phyloP scores from a whole-genome alignment of 352 stramenopile species.

The Globisporangium cystogenes region DNA sequence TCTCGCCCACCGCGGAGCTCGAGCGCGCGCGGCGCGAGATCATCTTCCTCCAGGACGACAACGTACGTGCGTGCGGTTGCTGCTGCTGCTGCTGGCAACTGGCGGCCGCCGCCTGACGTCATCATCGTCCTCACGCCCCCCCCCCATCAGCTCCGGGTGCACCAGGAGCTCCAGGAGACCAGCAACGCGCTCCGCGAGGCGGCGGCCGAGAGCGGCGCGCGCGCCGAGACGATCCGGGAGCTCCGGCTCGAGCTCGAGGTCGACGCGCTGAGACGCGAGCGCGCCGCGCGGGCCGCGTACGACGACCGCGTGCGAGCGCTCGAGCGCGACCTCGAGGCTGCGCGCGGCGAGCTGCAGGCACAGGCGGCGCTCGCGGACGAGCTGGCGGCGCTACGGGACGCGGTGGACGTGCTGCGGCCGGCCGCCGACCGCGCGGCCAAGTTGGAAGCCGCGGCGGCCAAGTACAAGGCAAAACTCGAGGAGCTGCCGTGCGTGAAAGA shows the following conservation, averaged over 20 bases:
- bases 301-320: conserved; percentile 45
- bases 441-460: conserved; percentile 36
- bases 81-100: not conserved
- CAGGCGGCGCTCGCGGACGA: conserved; percentile 30
- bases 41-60: conserved; percentile 55
- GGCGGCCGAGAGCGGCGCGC: conserved; percentile 21
- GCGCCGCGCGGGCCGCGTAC: conserved; percentile 35
- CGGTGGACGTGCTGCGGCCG: conserved; percentile 64
- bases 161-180: conserved; percentile 20
- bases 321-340: conserved; percentile 33
- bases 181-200: conserved; percentile 17
- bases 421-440: conserved; percentile 40
- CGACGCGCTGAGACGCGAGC: conserved; percentile 54
- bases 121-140: not conserved
- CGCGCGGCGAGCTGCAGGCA: conserved; percentile 23
- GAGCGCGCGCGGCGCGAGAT: conserved; percentile 46
- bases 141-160: conserved; percentile 28
- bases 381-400: conserved; percentile 40
- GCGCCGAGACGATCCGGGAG: conserved; percentile 27
- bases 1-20: conserved; percentile 42
- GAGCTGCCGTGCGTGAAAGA: conserved; percentile 47
- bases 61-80: conserved; percentile 19
- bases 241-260: conserved; percentile 37
- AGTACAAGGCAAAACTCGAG: conserved; percentile 74
- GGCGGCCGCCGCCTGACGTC: too few relatives aligned